Evolutionary conservation across 73 alveolate genomes (phyloP), one percentile per base, ranked within the genome.

Genomic region (Blepharisma stoltei): DNA sequence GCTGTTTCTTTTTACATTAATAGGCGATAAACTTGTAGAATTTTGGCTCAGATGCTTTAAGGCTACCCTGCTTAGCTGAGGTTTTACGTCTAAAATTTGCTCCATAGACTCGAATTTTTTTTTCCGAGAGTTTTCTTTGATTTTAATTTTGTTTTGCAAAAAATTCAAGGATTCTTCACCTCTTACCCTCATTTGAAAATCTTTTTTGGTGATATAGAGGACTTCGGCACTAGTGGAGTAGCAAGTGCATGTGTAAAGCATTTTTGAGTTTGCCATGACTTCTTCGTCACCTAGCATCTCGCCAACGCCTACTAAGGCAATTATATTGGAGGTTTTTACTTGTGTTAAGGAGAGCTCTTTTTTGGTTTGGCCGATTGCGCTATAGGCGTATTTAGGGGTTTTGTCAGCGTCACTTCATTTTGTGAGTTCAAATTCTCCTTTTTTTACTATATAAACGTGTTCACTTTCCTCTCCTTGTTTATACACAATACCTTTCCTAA

Each of bases 381-480:
- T 18, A 4, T 14, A 14, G 4, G 21, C 4, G 65, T 14, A 11
- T 14, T 50, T 11, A 50, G 21, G 27, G 65, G 65, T 11, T 50
- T 11, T 50, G 6, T 50, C 21, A 14, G 21, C n/a, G 4, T 14
- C 27, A 50, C n/a, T 50, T 14, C 21, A 45, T 20, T 68, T 68
- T 21, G n/a, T 7, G 25, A 71, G 37, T 11, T 43, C 78, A 6
- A 71, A 71, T 71, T 71, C 81, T 71, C 81, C 81, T 44, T 71
- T 71, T 49, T 71, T 71, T 18, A 71, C 76, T n/a, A 71, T 41
- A 71, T 71, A 71, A 37, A 71, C 81, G 60, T 47, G 7, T 6
- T 71, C 81, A 47, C 67, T 38, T 5, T 54, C 21, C 18, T 43
- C 38, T 6, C 76, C 81, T 71, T 71, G 67, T 47, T 6, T 48